These are phyloP conservation scores for Schrenkiella parvula DNA, from an alignment of 345 rosid genomes.

Conservation along the genomic window DNA sequence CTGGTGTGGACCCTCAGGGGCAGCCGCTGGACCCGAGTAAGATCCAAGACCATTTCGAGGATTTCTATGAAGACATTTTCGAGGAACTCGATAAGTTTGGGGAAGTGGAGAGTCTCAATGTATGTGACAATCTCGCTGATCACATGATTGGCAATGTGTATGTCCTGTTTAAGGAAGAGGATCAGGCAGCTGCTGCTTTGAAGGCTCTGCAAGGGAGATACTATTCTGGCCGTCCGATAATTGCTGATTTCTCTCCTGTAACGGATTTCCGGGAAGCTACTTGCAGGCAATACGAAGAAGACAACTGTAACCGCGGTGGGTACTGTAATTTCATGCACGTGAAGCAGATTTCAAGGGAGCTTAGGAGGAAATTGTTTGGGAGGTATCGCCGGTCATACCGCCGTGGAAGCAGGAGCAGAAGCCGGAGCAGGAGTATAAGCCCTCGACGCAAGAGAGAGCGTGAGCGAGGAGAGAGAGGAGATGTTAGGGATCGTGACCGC, in stretches of 20 bases:
- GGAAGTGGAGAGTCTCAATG: conserved; percentile 74
- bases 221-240: conserved; percentile 85
- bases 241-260: conserved; percentile 88
- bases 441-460: conserved; percentile 47
- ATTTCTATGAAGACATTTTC: conserved; percentile 73
- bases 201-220: conserved; percentile 77
- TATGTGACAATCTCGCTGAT: conserved; percentile 86
- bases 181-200: conserved; percentile 78
- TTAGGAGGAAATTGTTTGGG: conserved; percentile 70
- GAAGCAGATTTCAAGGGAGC: conserved; percentile 73
- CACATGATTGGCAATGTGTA: conserved; percentile 93
- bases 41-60: conserved; percentile 78
- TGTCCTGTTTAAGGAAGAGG: conserved; percentile 82
- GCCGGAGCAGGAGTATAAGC: conserved; percentile 49
- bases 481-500: conserved; percentile 29
- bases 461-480: conserved; percentile 43
- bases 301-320: conserved; percentile 87
- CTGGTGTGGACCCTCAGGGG: conserved; percentile 68
- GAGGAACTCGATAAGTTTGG: conserved; percentile 85
- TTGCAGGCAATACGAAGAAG: conserved; percentile 78
- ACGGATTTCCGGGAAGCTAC: conserved; percentile 91
- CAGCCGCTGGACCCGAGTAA: conserved; percentile 63
- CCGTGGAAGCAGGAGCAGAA: conserved; percentile 59
- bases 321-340: conserved; percentile 93
- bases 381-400: conserved; percentile 46